Percentiles rank a stretch among this genome's conserved stretches.
phyloP scores from a whole-genome alignment of 2,329 filamentous ascomycete species.

The Exophiala dermatitidis region DNA sequence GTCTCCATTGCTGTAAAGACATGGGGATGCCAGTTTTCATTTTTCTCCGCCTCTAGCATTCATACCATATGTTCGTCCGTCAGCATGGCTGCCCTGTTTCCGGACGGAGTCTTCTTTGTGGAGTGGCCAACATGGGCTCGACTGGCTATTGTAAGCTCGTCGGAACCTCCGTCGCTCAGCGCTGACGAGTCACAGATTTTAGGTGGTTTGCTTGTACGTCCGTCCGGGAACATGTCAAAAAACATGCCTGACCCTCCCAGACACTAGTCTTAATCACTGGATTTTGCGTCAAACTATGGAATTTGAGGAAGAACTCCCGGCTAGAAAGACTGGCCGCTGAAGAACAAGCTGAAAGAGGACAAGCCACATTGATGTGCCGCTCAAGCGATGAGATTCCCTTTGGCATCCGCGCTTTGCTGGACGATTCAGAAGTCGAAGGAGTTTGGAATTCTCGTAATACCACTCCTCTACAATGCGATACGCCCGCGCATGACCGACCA shows the following conservation, averaged over 20 bases:
- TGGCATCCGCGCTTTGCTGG: constrained; percentile 76
- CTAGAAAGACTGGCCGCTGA: constrained; percentile 54
- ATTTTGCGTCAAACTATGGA: constrained; percentile 53
- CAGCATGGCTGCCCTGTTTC: constrained; percentile 10
- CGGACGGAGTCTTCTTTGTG: constrained; percentile 19
- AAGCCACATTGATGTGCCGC: constrained; percentile 49
- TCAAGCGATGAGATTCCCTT: constrained; percentile 65
- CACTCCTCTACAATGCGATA: constrained; percentile 27
- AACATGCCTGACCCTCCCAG: constrained; percentile 34
- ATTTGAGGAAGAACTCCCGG: constrained; percentile 50
- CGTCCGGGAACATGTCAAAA: background rate
- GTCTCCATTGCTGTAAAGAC: constrained; percentile 17
- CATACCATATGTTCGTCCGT: constrained; percentile 11
- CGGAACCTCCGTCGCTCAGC: background rate
- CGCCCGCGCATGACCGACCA: background rate
- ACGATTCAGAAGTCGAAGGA: constrained; percentile 74
- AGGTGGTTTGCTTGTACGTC: constrained; percentile 15
- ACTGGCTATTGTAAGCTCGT: constrained; percentile 22
- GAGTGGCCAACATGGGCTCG: constrained; percentile 25
- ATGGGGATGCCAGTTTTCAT: constrained; percentile 20
- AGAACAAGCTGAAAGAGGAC: constrained; percentile 45
- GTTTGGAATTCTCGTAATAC: constrained; percentile 63
- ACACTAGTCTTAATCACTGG: constrained; percentile 61
- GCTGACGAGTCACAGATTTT: constrained; percentile 16
- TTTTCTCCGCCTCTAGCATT: constrained; percentile 17